Evolutionary conservation across 129 eudicot genomes (phyloP).

Genomic region (Gnaphalium uliginosum): DNA sequence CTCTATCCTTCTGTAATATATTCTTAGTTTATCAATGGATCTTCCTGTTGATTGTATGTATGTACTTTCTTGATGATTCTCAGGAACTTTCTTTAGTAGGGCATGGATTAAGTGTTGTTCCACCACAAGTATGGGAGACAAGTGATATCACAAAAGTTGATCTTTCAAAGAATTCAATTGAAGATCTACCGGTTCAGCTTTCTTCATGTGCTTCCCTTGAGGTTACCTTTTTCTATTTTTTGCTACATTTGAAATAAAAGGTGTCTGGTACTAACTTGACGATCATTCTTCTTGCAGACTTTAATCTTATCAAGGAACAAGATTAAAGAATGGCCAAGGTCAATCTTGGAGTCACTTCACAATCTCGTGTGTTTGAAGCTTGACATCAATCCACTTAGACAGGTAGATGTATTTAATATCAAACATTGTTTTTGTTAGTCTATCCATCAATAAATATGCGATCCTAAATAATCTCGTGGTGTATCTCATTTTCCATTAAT

Average conservation of each 20-base stretch:
- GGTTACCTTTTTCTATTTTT: slow-evolving; percentile 39
- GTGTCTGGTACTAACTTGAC: slow-evolving; percentile 13
- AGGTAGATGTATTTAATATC: slow-evolving; percentile 50
- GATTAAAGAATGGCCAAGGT: slow-evolving; percentile 86
- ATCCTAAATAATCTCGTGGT: slow-evolving; percentile 5
- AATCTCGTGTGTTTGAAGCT: slow-evolving; percentile 81
- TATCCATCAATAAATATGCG: not conserved
- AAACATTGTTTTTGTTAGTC: not conserved
- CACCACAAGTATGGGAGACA: slow-evolving; percentile 75
- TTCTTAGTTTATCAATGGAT: not conserved
- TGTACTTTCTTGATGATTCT: slow-evolving; percentile 15
- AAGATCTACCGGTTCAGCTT: slow-evolving; percentile 68
- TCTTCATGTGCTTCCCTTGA: slow-evolving; percentile 77
- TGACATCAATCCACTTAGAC: slow-evolving; percentile 66
- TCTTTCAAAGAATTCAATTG: slow-evolving; percentile 76
- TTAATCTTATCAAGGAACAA: slow-evolving; percentile 88
- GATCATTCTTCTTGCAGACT: slow-evolving; percentile 48
- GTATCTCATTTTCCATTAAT: slow-evolving; percentile 15
- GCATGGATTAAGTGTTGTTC: slow-evolving; percentile 63
- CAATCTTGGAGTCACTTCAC: slow-evolving; percentile 63
- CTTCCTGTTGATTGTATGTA: not conserved
- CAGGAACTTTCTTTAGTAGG: slow-evolving; percentile 86
- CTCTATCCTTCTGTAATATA: not conserved
- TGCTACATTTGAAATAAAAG: not conserved
- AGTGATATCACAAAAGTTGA: slow-evolving; percentile 71